phyloP scores from a whole-genome alignment of 306 rosid genomes.

The Acacia melanoxylon region DNA sequence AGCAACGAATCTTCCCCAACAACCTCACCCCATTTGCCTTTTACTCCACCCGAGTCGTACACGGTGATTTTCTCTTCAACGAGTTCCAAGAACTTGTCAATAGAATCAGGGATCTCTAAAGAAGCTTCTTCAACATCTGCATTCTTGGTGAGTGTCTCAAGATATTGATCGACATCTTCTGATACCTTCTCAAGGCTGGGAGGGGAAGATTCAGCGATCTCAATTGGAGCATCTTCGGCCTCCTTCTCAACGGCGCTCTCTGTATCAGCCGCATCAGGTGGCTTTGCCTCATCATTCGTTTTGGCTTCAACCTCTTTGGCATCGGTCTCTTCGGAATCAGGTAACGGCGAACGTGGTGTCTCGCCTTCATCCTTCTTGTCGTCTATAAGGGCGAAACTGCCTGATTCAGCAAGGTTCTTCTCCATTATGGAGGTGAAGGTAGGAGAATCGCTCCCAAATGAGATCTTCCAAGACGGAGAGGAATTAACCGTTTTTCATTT shows the following conservation, averaged over 20 bases:
- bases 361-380: slow-evolving; percentile 10
- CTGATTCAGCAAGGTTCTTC: slow-evolving; percentile 34
- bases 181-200: slow-evolving; percentile 29
- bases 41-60: slow-evolving; percentile 29
- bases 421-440: slow-evolving; percentile 49
- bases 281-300: background rate
- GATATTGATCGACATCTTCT: slow-evolving; percentile 44
- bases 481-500: slow-evolving; percentile 23
- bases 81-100: slow-evolving; percentile 46
- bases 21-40: slow-evolving; percentile 41
- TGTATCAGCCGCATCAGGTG: background rate
- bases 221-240: background rate
- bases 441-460: background rate
- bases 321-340: slow-evolving; percentile 3
- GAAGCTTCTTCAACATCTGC: background rate
- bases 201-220: slow-evolving; percentile 30
- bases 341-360: background rate
- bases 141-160: slow-evolving; percentile 5
- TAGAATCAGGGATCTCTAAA: slow-evolving; percentile 41
- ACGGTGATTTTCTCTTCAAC: slow-evolving; percentile 45
- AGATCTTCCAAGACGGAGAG: slow-evolving; percentile 17
- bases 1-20: slow-evolving; percentile 45
- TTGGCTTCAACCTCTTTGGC: slow-evolving; percentile 8
- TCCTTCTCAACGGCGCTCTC: background rate
- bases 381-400: background rate